phyloP scores from a whole-genome alignment of 352 stramenopile genomes.

The Pythium vanterpoolii region DNA sequence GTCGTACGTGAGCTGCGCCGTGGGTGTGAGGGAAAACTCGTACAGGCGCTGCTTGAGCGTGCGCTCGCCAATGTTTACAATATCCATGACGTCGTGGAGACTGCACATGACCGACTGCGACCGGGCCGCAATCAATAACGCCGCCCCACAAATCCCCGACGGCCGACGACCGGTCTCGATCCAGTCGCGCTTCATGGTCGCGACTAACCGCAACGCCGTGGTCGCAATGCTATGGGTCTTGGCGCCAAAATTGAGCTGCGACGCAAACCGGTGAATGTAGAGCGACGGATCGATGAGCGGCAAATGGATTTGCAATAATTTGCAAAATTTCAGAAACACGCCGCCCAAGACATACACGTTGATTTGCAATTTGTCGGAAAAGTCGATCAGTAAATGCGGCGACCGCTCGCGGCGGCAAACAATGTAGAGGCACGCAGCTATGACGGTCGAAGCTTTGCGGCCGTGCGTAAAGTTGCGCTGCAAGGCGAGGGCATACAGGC shows the following conservation, averaged over 20 bases:
- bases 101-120: constrained; percentile 93
- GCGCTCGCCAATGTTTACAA: constrained; percentile 95
- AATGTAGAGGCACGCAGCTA: constrained; percentile 98
- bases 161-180: constrained; percentile 96
- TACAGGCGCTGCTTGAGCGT: constrained; percentile 95
- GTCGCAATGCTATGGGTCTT: constrained; percentile 92
- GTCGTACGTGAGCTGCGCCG: constrained; percentile 93
- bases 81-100: constrained; percentile 83
- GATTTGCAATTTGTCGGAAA: constrained; percentile 98
- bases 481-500: constrained; percentile 95
- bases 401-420: constrained; percentile 97
- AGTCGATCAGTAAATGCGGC: constrained; percentile 99
- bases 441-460: constrained; percentile 93
- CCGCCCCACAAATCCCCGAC: constrained; percentile 96
- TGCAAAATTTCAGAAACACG: constrained; percentile 90
- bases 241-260: constrained; percentile 96
- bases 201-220: constrained; percentile 94
- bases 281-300: constrained; percentile 98
- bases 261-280: constrained; percentile 98
- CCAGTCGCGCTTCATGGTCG: constrained; percentile 99
- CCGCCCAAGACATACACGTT: constrained; percentile 86
- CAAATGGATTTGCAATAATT: constrained; percentile 94
- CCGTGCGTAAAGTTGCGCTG: constrained; percentile 97
- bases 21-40: constrained; percentile 96
- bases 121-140: constrained; percentile 95